Percentiles rank a stretch among this genome's conserved stretches.
phyloP scores from a whole-genome alignment of 2,329 filamentous ascomycete genomes.

The Podosphaera xanthii region DNA sequence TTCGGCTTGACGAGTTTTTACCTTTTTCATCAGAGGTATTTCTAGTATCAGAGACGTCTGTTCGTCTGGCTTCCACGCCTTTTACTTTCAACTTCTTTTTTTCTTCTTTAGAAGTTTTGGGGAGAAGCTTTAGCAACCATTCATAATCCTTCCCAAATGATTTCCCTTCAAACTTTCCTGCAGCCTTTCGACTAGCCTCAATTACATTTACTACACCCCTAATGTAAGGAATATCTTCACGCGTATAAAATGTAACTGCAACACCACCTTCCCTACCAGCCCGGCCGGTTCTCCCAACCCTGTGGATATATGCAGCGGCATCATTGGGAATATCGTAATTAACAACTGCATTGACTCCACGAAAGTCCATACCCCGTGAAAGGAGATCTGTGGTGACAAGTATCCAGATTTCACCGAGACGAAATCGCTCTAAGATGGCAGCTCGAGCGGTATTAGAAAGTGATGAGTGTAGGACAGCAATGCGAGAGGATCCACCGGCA shows the following conservation, averaged over 20 bases:
- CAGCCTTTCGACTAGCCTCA: constrained; percentile 53
- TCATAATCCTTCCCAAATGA: constrained; percentile 37
- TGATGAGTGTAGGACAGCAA: constrained; percentile 76
- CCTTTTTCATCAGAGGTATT: constrained; percentile 12
- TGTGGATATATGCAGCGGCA: constrained; percentile 75
- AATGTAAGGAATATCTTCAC: constrained; percentile 76
- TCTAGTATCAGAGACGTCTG: constrained; percentile 16
- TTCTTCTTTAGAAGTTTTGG: constrained; percentile 61
- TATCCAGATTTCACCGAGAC: constrained; percentile 83
- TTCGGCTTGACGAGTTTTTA: constrained; percentile 7
- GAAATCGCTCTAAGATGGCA: constrained; percentile 70
- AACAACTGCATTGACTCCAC: constrained; percentile 82
- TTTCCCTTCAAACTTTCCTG: constrained; percentile 27
- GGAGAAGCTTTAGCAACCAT: constrained; percentile 76
- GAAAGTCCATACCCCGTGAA: constrained; percentile 81
- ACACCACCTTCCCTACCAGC: constrained; percentile 73
- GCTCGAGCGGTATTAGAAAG: constrained; percentile 56
- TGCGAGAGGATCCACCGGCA: constrained; percentile 62
- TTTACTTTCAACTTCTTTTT: constrained; percentile 61
- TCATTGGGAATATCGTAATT: constrained; percentile 96
- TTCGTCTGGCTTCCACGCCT: constrained; percentile 52
- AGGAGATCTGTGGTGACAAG: constrained; percentile 89
- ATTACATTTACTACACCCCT: constrained; percentile 91
- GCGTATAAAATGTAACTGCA: constrained; percentile 84
- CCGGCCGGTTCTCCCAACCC: constrained; percentile 73